A percentile compares a stretch with the other conserved stretches of the same genome.
phyloP scores from a whole-genome alignment of 1,284 basidiomycete genomes.

The Peniophora sp. region DNA sequence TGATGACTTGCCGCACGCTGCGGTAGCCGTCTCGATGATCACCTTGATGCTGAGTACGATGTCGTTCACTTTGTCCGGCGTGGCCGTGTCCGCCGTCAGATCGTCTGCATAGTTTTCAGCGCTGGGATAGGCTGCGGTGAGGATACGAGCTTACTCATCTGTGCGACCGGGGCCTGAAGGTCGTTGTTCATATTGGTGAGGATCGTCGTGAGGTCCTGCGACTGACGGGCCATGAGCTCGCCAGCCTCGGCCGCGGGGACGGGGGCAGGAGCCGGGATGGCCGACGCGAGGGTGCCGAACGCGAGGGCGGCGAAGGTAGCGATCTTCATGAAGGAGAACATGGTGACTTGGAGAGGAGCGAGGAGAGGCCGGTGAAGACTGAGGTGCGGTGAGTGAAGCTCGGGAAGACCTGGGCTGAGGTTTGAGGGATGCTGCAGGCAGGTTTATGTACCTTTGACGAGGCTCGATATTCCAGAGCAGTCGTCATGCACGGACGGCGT shows the following conservation, averaged over 20 bases:
- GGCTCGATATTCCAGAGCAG: too few relatives aligned
- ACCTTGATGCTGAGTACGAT: not conserved
- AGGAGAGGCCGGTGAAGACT: not conserved
- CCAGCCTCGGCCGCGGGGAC: slow-evolving; percentile 1
- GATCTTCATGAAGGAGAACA: slow-evolving; percentile 8
- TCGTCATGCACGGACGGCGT: too few relatives aligned
- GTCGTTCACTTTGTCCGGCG: not conserved
- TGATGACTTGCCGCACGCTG: not conserved
- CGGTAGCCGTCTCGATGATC: not conserved
- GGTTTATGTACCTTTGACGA: too few relatives aligned
- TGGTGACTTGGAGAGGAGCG: not conserved
- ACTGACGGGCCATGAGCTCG: not conserved
- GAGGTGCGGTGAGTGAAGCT: too few relatives aligned
- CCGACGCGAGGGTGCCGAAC: slow-evolving; percentile 12
- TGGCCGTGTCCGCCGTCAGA: not conserved
- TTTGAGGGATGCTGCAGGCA: too few relatives aligned
- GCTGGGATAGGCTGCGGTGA: not conserved
- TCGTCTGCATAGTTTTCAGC: not conserved
- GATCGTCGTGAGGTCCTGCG: not conserved
- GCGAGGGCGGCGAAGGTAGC: slow-evolving; percentile 11
- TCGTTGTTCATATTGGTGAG: not conserved
- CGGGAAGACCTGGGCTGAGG: too few relatives aligned
- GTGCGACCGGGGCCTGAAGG: not conserved
- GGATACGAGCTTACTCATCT: not conserved
- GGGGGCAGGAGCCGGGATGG: slow-evolving; percentile 11